Percentiles rank a stretch among this genome's conserved stretches.
These are phyloP conservation scores for Karstenula rhodostoma DNA, from an alignment of 2,329 filamentous ascomycete genomes.

Conservation along the genomic window DNA sequence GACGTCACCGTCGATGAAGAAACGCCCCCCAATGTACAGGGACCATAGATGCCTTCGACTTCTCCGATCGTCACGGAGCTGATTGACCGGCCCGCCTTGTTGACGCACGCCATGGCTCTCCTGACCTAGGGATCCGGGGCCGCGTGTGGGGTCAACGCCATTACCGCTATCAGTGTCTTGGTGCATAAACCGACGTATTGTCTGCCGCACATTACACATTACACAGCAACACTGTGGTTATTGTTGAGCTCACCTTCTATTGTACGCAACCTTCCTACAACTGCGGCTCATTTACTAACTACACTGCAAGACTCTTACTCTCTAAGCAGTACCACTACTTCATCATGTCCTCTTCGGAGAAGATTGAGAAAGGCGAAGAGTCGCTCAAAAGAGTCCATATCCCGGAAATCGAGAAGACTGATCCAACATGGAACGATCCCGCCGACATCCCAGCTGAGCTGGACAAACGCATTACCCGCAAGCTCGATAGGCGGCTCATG, in stretches of 20 bases:
- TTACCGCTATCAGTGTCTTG: background rate
- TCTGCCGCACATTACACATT: background rate
- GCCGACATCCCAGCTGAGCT: slow-evolving; percentile 21
- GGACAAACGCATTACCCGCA: slow-evolving; percentile 49
- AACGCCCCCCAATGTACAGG: background rate
- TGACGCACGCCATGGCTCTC: slow-evolving; percentile 5
- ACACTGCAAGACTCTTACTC: background rate
- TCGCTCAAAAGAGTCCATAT: background rate
- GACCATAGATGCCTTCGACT: too few relatives aligned
- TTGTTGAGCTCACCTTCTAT: background rate
- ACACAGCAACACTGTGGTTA: background rate
- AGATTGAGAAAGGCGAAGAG: slow-evolving; percentile 1
- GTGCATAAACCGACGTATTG: background rate
- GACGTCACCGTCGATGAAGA: slow-evolving; percentile 1
- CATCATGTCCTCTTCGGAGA: background rate
- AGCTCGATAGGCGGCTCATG: slow-evolving; percentile 54
- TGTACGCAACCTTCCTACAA: background rate
- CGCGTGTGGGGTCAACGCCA: background rate
- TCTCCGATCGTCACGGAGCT: background rate
- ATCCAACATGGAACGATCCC: slow-evolving; percentile 19
- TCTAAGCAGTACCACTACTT: background rate
- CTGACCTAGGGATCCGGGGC: background rate
- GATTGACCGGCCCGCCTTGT: background rate
- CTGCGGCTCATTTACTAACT: background rate
- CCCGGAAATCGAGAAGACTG: slow-evolving; percentile 22